Percentiles rank a stretch among this genome's conserved stretches.
phyloP scores from a whole-genome alignment of 2,329 filamentous ascomycete species.

The Stachybotrys elegans region DNA sequence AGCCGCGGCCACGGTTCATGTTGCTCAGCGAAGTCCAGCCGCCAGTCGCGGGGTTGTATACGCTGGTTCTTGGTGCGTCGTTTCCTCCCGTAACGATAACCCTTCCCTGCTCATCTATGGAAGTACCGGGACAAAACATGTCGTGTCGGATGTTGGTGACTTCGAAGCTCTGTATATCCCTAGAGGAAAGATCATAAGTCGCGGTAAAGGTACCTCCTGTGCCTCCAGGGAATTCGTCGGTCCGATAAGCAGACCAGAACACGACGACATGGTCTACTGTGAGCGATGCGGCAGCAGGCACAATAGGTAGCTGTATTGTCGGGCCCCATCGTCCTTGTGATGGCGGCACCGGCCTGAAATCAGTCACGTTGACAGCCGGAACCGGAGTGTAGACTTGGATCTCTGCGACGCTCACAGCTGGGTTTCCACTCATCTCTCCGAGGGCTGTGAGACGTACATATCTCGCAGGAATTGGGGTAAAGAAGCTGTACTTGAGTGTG shows the following conservation, averaged over 20 bases:
- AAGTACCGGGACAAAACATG: slow-evolving; percentile 55
- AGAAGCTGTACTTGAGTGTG: slow-evolving; percentile 1
- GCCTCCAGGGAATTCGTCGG: background rate
- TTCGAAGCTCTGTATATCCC: background rate
- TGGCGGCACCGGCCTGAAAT: background rate
- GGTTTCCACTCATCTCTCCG: background rate
- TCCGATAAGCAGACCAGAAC: slow-evolving; percentile 2
- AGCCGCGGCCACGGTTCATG: slow-evolving; percentile 41
- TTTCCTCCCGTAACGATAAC: slow-evolving; percentile 51
- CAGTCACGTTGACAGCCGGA: background rate
- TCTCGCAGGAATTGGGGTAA: background rate
- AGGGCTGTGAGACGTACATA: slow-evolving; percentile 1
- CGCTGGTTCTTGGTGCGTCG: slow-evolving; percentile 40
- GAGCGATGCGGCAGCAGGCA: background rate
- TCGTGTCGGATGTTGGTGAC: slow-evolving; percentile 41
- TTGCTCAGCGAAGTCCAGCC: slow-evolving; percentile 29
- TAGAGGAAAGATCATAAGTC: background rate
- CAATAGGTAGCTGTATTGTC: slow-evolving; percentile 1
- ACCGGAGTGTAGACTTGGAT: slow-evolving; percentile 2
- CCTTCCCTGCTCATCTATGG: slow-evolving; percentile 39
- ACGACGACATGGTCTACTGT: background rate
- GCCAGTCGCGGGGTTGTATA: slow-evolving; percentile 32
- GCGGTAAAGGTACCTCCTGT: background rate
- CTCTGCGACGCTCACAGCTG: background rate
- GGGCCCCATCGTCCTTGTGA: slow-evolving; percentile 1